These are phyloP conservation scores for Gilbertella persicaria DNA, from an alignment of 371 early-diverging fungal species.

Conservation along the genomic window DNA sequence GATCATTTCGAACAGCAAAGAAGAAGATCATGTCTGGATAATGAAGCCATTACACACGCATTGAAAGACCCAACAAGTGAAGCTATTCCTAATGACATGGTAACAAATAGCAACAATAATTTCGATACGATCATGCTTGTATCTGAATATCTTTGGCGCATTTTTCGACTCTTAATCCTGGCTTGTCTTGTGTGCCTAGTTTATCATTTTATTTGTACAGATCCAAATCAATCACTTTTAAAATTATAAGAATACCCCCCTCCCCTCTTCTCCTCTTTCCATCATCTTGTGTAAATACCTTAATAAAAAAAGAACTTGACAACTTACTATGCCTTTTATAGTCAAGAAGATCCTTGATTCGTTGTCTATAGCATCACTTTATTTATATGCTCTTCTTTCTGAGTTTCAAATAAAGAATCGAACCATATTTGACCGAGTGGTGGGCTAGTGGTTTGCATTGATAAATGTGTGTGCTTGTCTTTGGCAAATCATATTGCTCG, in stretches of 20 bases:
- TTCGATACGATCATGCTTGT: conserved; percentile 15
- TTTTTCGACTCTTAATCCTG: conserved; percentile 28
- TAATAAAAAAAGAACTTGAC: too few species aligned
- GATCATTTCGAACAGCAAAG: conserved; percentile 20
- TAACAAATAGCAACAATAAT: background rate
- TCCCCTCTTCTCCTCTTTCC: too few species aligned
- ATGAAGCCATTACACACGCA: background rate
- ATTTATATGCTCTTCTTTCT: too few species aligned
- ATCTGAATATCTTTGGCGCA: conserved; percentile 36
- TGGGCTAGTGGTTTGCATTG: too few species aligned
- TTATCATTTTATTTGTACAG: conserved; percentile 35
- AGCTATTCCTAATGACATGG: conserved; percentile 3
- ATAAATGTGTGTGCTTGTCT: too few species aligned
- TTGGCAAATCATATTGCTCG: too few species aligned
- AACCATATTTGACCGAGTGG: too few species aligned
- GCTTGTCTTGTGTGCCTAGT: conserved; percentile 34
- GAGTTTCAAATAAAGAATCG: too few species aligned
- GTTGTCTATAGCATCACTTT: too few species aligned
- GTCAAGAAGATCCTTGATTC: too few species aligned
- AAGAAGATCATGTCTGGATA: conserved; percentile 8
- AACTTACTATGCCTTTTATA: too few species aligned
- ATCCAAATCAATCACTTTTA: conserved; percentile 2
- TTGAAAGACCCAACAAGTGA: conserved; percentile 19
- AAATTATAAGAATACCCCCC: background rate
- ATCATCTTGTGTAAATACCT: too few species aligned